A percentile compares a stretch with the other conserved stretches of the same genome.
These are phyloP conservation scores for Pugionium cornutum DNA, from an alignment of 345 rosid genomes.

Conservation along the genomic window DNA sequence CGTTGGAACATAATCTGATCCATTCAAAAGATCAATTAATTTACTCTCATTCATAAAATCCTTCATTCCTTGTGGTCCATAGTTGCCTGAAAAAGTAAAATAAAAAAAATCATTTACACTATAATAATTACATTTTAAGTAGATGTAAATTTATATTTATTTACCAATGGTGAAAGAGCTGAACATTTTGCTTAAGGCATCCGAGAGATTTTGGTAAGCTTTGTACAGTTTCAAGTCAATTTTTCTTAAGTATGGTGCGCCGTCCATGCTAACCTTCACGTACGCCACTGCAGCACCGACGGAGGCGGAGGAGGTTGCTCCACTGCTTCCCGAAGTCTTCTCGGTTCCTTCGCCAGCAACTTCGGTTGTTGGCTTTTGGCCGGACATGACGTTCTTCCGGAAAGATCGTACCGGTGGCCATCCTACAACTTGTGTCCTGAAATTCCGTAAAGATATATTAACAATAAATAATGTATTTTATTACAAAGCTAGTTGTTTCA, in stretches of 20 bases:
- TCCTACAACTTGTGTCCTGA: conserved; percentile 84
- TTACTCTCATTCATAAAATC: conserved; percentile 86
- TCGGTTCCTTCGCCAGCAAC: conserved; percentile 26
- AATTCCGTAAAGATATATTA: neutral
- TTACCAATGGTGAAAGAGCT: conserved; percentile 80
- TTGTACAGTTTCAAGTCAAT: conserved; percentile 76
- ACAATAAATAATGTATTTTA: neutral
- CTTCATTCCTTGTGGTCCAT: conserved; percentile 74
- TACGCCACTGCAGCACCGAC: conserved; percentile 40
- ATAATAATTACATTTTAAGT: neutral
- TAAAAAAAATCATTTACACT: no score
- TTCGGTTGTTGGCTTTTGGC: conserved; percentile 46
- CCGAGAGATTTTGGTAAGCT: conserved; percentile 70
- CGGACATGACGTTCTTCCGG: conserved; percentile 72
- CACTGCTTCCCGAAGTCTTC: conserved; percentile 40
- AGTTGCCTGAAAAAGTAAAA: conserved; percentile 47
- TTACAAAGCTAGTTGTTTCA: conserved; percentile 2
- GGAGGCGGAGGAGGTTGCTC: conserved; percentile 26
- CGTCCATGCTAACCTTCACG: conserved; percentile 87
- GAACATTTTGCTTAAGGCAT: conserved; percentile 76
- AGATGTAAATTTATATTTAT: neutral
- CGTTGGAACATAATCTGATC: conserved; percentile 79
- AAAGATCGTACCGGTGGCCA: conserved; percentile 87
- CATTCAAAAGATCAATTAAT: conserved; percentile 69
- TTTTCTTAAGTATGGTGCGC: conserved; percentile 85